A percentile compares a stretch with the other conserved stretches of the same genome.
Conservation (phyloP, 805 yeast species). For the Saturnispora ahearnii region DNA sequence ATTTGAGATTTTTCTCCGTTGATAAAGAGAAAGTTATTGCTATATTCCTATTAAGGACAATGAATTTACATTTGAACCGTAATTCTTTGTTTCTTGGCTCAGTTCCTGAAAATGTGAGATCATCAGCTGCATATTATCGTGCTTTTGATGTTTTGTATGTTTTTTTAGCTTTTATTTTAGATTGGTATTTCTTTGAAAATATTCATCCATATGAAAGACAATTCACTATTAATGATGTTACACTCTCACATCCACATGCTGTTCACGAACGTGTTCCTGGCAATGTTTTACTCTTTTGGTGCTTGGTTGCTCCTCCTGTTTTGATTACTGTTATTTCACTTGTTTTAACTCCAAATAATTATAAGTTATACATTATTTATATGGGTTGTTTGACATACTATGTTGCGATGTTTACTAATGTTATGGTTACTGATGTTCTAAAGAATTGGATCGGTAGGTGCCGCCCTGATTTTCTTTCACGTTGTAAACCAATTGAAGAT, state of each 20-base stretch:
- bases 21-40: neutral
- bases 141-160: constrained; percentile 21
- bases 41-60: neutral
- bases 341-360: constrained; percentile 35
- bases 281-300: constrained; percentile 42
- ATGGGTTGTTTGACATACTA: constrained; percentile 59
- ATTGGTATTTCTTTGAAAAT: constrained; percentile 20
- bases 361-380: constrained; percentile 51
- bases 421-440: constrained; percentile 58
- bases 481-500: constrained; percentile 62
- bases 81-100: neutral
- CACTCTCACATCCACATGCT: constrained; percentile 77
- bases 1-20: neutral
- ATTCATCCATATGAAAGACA: constrained; percentile 66
- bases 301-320: constrained; percentile 41
- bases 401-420: constrained; percentile 50
- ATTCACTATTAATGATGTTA: constrained; percentile 64
- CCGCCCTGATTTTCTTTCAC: constrained; percentile 83
- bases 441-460: constrained; percentile 85
- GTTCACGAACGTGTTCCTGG: constrained; percentile 62
- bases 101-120: neutral
- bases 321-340: constrained; percentile 21
- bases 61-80: neutral
- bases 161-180: constrained; percentile 15
- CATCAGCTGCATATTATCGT: constrained; percentile 17